phyloP scores from a whole-genome alignment of 805 yeast species.

The Wickerhamiella kurtzmanii region DNA sequence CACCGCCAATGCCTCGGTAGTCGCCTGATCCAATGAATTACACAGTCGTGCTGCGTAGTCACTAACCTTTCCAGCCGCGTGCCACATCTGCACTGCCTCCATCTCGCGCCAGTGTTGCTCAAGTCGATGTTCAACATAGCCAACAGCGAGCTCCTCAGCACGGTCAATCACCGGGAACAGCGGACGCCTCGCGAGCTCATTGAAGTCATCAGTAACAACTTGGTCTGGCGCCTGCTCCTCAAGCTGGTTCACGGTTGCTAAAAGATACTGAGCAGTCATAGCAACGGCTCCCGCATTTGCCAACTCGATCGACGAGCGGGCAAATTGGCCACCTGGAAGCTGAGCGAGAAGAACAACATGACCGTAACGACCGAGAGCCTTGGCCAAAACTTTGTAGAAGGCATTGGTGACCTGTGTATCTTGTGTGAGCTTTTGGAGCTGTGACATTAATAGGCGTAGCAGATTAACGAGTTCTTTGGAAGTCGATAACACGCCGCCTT shows the following conservation, averaged over 20 bases:
- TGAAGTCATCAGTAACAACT: conserved; percentile 17
- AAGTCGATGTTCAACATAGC: conserved; percentile 47
- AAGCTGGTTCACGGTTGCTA: conserved; percentile 62
- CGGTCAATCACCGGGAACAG: conserved; percentile 46
- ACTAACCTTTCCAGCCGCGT: neutral
- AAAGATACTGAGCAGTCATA: conserved; percentile 83
- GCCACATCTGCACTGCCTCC: conserved; percentile 24
- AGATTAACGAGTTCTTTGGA: conserved; percentile 76
- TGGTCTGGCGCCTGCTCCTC: conserved; percentile 21
- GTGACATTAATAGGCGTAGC: conserved; percentile 60
- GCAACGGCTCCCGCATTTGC: conserved; percentile 56
- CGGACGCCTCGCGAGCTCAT: conserved; percentile 38
- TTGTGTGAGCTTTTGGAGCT: conserved; percentile 45
- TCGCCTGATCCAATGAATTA: conserved; percentile 31
- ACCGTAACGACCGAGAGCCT: conserved; percentile 50
- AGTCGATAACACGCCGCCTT: conserved; percentile 56
- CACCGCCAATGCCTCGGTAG: conserved; percentile 26
- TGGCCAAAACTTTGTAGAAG: conserved; percentile 47
- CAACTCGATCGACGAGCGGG: conserved; percentile 44
- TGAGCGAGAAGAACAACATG: conserved; percentile 37
- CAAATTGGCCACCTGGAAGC: conserved; percentile 29
- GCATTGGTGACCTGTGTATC: conserved; percentile 28
- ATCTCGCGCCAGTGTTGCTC: conserved; percentile 74
- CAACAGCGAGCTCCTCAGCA: conserved; percentile 43
- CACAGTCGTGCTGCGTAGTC: conserved; percentile 51